Evolutionary conservation across 2,329 filamentous ascomycete genomes (phyloP).

Genomic region (Graphilbum fragrans): DNA sequence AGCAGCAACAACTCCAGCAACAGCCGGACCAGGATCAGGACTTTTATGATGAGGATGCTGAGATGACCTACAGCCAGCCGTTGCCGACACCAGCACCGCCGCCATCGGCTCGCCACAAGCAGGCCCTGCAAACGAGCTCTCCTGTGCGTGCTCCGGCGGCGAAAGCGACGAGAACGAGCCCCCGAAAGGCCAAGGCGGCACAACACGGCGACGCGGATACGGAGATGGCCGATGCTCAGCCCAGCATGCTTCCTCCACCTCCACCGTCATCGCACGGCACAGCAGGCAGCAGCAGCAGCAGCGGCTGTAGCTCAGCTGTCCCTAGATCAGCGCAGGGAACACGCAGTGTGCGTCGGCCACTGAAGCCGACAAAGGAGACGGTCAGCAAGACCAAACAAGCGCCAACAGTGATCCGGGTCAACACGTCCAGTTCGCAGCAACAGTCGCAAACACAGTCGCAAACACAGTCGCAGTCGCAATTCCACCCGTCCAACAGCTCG

Average conservation of each 20-base stretch:
- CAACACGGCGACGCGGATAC: conserved; percentile 26
- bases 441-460: not conserved
- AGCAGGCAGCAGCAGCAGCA: not conserved
- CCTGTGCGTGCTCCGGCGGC: conserved; percentile 24
- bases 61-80: no score
- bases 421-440: conserved; percentile 48
- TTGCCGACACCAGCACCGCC: conserved; percentile 12
- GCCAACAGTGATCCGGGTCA: conserved; percentile 61
- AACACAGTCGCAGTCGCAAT: conserved; percentile 26
- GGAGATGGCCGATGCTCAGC: conserved; percentile 45
- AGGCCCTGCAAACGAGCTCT: conserved; percentile 7
- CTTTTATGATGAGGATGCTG: no score
- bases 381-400: conserved; percentile 49
- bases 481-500: conserved; percentile 45
- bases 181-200: conserved; percentile 32
- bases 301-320: conserved; percentile 14
- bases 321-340: conserved; percentile 38
- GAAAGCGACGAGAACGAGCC: conserved; percentile 36
- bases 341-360: conserved; percentile 44
- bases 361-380: conserved; percentile 50
- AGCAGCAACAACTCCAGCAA: conserved; percentile 6
- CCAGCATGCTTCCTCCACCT: conserved; percentile 43
- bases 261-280: conserved; percentile 1
- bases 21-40: conserved; percentile 1
- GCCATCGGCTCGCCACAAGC: conserved; percentile 1